Evolutionary conservation across 1,284 basidiomycete genomes (phyloP), one percentile per base, ranked within the genome.

Genomic region (Fomitopsis betulina): DNA sequence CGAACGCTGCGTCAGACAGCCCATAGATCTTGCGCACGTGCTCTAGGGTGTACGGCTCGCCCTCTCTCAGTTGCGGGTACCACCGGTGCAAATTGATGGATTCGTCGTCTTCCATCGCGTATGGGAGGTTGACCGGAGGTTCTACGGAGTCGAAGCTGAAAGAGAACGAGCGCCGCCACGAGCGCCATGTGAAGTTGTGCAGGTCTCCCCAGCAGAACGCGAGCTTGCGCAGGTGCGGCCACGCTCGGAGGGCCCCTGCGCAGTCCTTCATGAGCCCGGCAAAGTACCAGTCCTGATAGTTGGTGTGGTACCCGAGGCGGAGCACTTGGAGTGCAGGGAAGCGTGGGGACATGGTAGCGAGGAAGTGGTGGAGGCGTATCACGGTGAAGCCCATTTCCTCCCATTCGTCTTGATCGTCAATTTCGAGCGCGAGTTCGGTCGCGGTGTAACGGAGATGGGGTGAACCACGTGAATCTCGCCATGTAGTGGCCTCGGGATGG

Each of bases 351-450:
- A 54, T 54, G 3, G 13, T 42, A 0, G 3, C 52, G 21, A 54
- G 17, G 38, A 54, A 54, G 13, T n/a, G n/a, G 6, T 38, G 52
- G 15, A 54, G 9, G 15, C 25, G 33, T 21, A 17, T 30, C 4
- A 42, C 23, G 1, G 15, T 7, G 19, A 58, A 30, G 12, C 45
- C 45, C 45, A 15, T 21, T 8, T 12, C 2, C 15, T 47, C 45
- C 23, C 25, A 47, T 27, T 47, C 45, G 27, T 47, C 45, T 15
- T 47, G 45, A 15, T 5, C 12, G 19, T 49, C 8, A 23, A 42
- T 15, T 5, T 47, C 45, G 25, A 59, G 23, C 7, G 63, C 58
- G 8, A 65, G 54, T 5, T 27, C 52, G 10, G 61, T 65, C 8
- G 53, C 57, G 32, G 32, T 37, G 53, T 61, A 65, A 3, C 58